Percentiles rank a stretch among this genome's conserved stretches.
Evolutionary conservation across 164 flowering plant species (phyloP).

Genomic region (Tetracentron sinense): DNA sequence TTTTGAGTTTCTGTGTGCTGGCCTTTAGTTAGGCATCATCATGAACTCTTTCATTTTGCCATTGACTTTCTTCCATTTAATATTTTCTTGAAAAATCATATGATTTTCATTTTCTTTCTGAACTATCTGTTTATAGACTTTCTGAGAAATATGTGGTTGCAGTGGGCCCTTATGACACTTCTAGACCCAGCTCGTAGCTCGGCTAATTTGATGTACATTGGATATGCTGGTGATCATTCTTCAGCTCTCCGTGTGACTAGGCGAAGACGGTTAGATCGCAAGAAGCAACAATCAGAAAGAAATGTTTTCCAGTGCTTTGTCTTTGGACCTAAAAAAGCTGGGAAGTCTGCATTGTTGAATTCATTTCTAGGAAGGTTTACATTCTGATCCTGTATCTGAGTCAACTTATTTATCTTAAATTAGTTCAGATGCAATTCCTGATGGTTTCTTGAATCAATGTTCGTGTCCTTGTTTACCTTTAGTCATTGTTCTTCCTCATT

Average conservation of each 20-base stretch:
- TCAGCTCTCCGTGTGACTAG: conserved; percentile 73
- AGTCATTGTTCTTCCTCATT: too few relatives aligned
- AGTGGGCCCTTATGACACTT: conserved; percentile 98
- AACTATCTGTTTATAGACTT: not conserved
- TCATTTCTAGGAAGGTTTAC: conserved; percentile 80
- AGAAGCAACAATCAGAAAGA: conserved; percentile 77
- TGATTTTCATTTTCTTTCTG: not conserved
- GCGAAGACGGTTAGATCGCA: conserved; percentile 68
- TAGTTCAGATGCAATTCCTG: not conserved
- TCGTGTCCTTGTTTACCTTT: too few relatives aligned
- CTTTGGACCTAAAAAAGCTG: conserved; percentile 86
- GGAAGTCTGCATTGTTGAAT: conserved; percentile 77
- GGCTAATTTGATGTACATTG: conserved; percentile 78
- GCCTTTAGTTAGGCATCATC: too few relatives aligned
- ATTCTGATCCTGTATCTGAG: not conserved
- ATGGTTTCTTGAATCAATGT: not conserved
- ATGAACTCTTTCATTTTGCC: not conserved
- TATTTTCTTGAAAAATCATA: too few relatives aligned
- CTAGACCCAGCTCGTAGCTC: conserved; percentile 66
- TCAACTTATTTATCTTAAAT: not conserved
- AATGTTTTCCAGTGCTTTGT: conserved; percentile 93
- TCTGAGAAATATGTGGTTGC: conserved; percentile 28
- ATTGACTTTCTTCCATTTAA: not conserved
- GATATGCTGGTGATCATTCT: conserved; percentile 69
- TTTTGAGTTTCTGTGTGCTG: not conserved